phyloP scores from a whole-genome alignment of 192 early-diverging fungal species.

The Thoreauomyces humboldtii region DNA sequence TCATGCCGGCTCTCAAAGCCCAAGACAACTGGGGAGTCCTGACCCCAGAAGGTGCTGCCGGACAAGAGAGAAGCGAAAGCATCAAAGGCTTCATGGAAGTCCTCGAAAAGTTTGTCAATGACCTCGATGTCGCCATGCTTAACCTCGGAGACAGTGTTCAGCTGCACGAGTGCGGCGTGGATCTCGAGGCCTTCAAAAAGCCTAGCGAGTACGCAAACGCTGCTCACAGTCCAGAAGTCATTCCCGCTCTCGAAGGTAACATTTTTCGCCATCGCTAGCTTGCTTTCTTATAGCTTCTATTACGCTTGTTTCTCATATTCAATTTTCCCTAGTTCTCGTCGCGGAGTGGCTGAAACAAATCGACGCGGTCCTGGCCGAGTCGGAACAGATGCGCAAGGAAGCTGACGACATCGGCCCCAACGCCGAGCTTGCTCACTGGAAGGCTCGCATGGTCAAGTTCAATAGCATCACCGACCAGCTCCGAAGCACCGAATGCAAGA shows the following conservation, averaged over 20 bases:
- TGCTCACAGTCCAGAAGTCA: slow-evolving; percentile 54
- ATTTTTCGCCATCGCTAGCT: not conserved
- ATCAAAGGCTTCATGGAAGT: slow-evolving; percentile 57
- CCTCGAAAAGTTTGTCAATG: slow-evolving; percentile 56
- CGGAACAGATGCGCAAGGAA: slow-evolving; percentile 68
- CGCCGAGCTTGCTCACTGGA: slow-evolving; percentile 69
- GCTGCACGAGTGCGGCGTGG: slow-evolving; percentile 49
- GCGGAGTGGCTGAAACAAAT: slow-evolving; percentile 68
- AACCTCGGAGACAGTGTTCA: slow-evolving; percentile 62
- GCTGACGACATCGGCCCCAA: slow-evolving; percentile 69
- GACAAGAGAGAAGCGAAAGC: slow-evolving; percentile 42
- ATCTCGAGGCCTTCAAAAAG: slow-evolving; percentile 56
- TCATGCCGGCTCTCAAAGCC: slow-evolving; percentile 55
- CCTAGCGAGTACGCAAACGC: slow-evolving; percentile 58
- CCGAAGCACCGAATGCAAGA: slow-evolving; percentile 56
- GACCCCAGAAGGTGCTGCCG: slow-evolving; percentile 3
- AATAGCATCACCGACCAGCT: slow-evolving; percentile 67
- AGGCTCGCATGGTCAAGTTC: slow-evolving; percentile 69
- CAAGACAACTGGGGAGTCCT: slow-evolving; percentile 66
- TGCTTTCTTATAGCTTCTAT: not conserved
- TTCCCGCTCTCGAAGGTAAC: slow-evolving; percentile 54
- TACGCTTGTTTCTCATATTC: slow-evolving; percentile 1
- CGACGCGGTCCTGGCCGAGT: slow-evolving; percentile 64
- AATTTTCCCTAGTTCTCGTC: slow-evolving; percentile 40
- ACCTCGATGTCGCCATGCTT: slow-evolving; percentile 67